A percentile compares a stretch with the other conserved stretches of the same genome.
These are phyloP conservation scores for Silene vulgaris DNA, from an alignment of 179 eudicot species.

Conservation along the genomic window DNA sequence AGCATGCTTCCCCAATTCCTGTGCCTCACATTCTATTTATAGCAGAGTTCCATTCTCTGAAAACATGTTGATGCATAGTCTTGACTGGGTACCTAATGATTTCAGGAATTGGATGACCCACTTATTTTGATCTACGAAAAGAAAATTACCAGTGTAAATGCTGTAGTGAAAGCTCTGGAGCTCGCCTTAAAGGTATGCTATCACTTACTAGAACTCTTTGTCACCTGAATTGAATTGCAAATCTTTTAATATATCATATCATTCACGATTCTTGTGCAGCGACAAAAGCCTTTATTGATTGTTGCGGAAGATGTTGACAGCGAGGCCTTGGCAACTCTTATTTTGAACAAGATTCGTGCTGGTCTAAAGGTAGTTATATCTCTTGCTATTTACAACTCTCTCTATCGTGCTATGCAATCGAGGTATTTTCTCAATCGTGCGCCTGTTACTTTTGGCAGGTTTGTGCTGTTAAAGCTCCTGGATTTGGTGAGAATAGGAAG, in stretches of 20 bases:
- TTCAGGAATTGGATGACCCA: constrained; percentile 50
- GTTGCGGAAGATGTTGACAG: constrained; percentile 93
- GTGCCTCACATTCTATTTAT: not conserved
- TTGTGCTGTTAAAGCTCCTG: constrained; percentile 95
- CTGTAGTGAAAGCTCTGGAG: constrained; percentile 48
- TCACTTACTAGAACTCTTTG: not conserved
- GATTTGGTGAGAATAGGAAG: constrained; percentile 91
- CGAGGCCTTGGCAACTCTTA: constrained; percentile 90
- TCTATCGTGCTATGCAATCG: not conserved
- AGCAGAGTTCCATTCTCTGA: no score
- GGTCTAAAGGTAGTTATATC: constrained; percentile 66
- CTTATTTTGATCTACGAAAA: constrained; percentile 45
- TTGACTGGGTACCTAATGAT: not conserved
- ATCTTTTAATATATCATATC: constrained; percentile 26
- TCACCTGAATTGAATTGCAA: not conserved
- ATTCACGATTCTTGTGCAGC: constrained; percentile 36
- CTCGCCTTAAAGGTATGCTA: constrained; percentile 39
- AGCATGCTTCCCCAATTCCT: constrained; percentile 14
- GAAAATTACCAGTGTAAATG: constrained; percentile 43
- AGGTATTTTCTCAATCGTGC: not conserved
- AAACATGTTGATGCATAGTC: not conserved
- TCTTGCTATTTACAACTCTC: not conserved
- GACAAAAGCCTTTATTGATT: constrained; percentile 80
- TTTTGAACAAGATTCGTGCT: constrained; percentile 84
- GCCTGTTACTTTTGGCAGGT: constrained; percentile 33